phyloP scores from a whole-genome alignment of 1,284 basidiomycete species.

The Puccinia coronata region DNA sequence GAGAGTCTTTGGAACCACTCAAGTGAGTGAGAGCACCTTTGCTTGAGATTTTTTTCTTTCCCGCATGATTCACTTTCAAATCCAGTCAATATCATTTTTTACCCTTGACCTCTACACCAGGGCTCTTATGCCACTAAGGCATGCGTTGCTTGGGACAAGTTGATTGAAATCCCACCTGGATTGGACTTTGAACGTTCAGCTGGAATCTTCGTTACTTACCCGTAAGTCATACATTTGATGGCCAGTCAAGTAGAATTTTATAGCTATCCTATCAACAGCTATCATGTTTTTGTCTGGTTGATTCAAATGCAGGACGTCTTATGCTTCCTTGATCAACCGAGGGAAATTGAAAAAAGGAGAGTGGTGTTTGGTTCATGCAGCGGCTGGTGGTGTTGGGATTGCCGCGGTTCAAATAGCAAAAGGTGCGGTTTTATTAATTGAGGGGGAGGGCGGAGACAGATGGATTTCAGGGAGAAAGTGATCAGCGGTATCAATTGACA shows the following conservation, averaged over 20 bases:
- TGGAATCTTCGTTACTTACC: slow-evolving; percentile 54
- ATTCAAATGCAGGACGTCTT: slow-evolving; percentile 65
- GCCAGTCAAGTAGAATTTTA: neutral
- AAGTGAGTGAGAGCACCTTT: too few relatives aligned
- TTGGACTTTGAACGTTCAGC: slow-evolving; percentile 71
- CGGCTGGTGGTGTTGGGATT: slow-evolving; percentile 80
- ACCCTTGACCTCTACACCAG: neutral
- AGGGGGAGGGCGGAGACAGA: neutral
- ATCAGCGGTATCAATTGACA: neutral
- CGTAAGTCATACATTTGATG: slow-evolving; percentile 26
- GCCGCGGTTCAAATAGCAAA: slow-evolving; percentile 87
- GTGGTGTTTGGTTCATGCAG: slow-evolving; percentile 72
- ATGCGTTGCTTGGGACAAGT: slow-evolving; percentile 63
- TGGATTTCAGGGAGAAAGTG: too few relatives aligned
- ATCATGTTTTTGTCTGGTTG: neutral
- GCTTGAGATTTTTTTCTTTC: too few relatives aligned
- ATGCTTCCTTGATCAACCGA: slow-evolving; percentile 82
- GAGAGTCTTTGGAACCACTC: slow-evolving; percentile 83
- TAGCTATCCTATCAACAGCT: neutral
- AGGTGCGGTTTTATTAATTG: slow-evolving; percentile 55
- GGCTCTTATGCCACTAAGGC: slow-evolving; percentile 57
- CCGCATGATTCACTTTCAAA: too few relatives aligned
- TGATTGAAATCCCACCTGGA: slow-evolving; percentile 68
- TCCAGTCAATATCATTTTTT: too few relatives aligned
- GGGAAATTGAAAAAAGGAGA: slow-evolving; percentile 67